Base-by-base conservation (phyloP, 1,139 yeast genomes). In the Saccharomycopsis crataegensis region DNA sequence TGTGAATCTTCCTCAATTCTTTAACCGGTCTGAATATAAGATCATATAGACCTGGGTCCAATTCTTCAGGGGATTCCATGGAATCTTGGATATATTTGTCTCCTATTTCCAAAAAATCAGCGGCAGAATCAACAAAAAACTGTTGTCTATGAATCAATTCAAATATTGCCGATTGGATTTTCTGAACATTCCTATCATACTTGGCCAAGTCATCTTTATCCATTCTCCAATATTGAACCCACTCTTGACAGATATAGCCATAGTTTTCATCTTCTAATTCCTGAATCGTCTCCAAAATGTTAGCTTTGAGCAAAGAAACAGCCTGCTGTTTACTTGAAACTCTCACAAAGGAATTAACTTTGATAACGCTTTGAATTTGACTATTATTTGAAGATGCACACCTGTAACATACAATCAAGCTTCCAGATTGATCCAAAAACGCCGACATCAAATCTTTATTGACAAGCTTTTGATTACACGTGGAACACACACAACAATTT, bases 181-280 rank as follows among this genome's bases (percentile, higher is more conserved):
- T 52, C 32, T 52, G 55, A 3, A 52, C 49, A 11, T 43, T 52
- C 34, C 36, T 40, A 43, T 51, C 55, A 36, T 36, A 54, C 41
- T 49, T 54, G n/a, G 14, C 28, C 33, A 54, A 37, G 38, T 54
- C 57, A 34, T 51, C 52, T 5, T 31, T 38, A 33, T 54, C 57
- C 55, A 54, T 48, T 17, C 47, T 40, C 57, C 57, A 54, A 41
- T 54, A 54, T 36, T 48, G 28, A 22, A 45, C 32, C 57, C 57
- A 54, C 22, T 54, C 55, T 31, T 54, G 57, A 40, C 57, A 54
- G 11, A 54, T 54, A 41, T 51, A 54, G 28, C 55, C 57, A 43
- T 38, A 51, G 33, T 54, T 49, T 12, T 54, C 52, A 44, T 50
- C 52, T 36, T 54, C 55, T 17, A 54, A 47, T 40, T 54, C 55